These are phyloP conservation scores for Sarocladium strictum DNA, from an alignment of 2,329 filamentous ascomycete species.

Conservation along the genomic window DNA sequence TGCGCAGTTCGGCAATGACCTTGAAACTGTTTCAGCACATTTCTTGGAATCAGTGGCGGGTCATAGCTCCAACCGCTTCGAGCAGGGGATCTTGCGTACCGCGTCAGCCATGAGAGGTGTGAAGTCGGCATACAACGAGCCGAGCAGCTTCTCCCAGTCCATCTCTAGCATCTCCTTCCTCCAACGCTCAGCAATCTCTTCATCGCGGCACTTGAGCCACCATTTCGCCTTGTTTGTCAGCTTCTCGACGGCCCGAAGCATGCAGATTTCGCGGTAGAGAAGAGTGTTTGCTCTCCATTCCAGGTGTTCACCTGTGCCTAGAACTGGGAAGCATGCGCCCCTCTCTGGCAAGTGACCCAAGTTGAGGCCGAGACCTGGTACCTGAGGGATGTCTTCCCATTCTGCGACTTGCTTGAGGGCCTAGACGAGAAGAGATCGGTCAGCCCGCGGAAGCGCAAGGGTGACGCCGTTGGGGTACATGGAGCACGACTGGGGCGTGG, in stretches of 20 bases:
- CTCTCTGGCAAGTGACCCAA: neutral
- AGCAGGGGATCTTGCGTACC: neutral
- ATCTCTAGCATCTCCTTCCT: conserved; percentile 22
- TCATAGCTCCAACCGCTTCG: no score
- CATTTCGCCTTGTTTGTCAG: conserved; percentile 29
- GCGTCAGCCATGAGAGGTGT: neutral
- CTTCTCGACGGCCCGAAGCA: conserved; percentile 26
- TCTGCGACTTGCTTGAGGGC: neutral
- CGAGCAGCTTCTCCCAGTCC: conserved; percentile 18
- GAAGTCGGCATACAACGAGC: neutral
- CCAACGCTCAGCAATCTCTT: conserved; percentile 22
- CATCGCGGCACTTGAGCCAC: conserved; percentile 25
- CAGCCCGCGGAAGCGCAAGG: no score
- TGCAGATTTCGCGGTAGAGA: conserved; percentile 24
- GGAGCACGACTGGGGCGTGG: no score
- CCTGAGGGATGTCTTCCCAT: neutral
- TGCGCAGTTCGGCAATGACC: conserved; percentile 26
- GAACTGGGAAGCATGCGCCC: neutral
- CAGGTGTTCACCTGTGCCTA: neutral
- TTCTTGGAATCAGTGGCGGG: no score
- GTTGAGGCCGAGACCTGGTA: neutral
- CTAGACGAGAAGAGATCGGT: no score
- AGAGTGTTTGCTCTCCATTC: conserved; percentile 18
- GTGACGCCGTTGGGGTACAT: no score
- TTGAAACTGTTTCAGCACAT: conserved; percentile 11